Base-by-base conservation (phyloP, 2,329 filamentous ascomycete genomes). In the Ophioceras dolichostomum region DNA sequence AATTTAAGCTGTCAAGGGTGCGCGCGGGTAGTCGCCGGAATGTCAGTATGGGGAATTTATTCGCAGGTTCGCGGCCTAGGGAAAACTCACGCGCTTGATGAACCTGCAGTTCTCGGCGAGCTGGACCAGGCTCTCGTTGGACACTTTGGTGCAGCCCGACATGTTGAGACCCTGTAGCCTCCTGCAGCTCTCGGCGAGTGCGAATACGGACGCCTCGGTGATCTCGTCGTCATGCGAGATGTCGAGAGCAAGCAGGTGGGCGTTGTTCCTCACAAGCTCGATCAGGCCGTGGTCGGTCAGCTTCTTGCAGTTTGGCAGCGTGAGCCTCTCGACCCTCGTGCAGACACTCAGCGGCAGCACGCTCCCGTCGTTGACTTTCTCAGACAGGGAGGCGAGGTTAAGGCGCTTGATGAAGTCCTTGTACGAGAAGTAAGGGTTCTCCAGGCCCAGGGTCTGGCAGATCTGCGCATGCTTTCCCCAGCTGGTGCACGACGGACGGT, bases 121-220 rank as follows among this genome's bases (percentile, higher is more conserved):
- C 10, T 70, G 66, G 34, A 87, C 73, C 57, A 98, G 69, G 37
- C 87, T 91, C 37, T 88, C 82, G 51, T 94, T 89, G 7, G 87
- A 87, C 37, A 96, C 78, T 51, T 75, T 80, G 42, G 71, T 74
- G 62, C 91, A 98, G 38, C 77, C 79, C 2, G 89, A 89, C 44
- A 98, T 81, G 52, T 98, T 98, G 36, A 98, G 64, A 4, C 91
- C 91, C 58, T 98, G 91, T 7, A 98, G 68, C 37, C 84, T 76
- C 34, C 73, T 71, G 57, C 91, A 96, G 57, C 91, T 80, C 40
- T 79, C 68, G 1, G 89, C 84, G 41, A 98, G 76, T 16, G 77
- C 72, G 45, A 74, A 64, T 55, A 95, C 77, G 12, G 88, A 88
- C 47, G 70, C 66, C 49, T 94, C 86, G 2, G 87, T 94, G 43